Base-by-base conservation (phyloP, 2,329 filamentous ascomycete species). In the Aspergillus transmontanensis region DNA sequence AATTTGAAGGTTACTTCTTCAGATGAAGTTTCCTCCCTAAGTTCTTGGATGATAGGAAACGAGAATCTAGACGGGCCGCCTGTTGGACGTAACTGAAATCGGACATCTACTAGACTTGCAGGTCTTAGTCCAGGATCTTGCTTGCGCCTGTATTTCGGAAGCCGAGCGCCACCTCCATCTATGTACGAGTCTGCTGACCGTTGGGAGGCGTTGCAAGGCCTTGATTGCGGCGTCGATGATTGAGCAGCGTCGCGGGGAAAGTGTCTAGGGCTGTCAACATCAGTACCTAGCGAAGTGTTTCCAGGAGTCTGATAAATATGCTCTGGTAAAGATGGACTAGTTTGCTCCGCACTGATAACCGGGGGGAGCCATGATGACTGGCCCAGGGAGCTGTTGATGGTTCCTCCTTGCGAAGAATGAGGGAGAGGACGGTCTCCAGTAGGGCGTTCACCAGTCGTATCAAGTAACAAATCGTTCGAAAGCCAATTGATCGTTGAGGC, bases 401-500 rank as follows among this genome's bases (percentile, higher is more conserved):
- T 58, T 9, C 62, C 56, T 51, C 68, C 45, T 51, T 72, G 70
- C 23, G 64, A 60, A 32, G 66, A 64, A 23, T 70, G 68, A 7
- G 69, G 66, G 53, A 68, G 45, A 11, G 62, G 26, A 32, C 59
- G 57, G 14, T 66, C 34, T 6, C 60, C 53, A 32, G 68, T 64
- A 16, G 64, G 34, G 7, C 66, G 62, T 28, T 68, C 61, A 57
- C 58, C 61, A 3, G 66, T 23, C 21, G 68, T 43, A 39, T 66
- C 66, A n/a, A 69, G 62, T 11, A 73, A 69, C 21, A 75, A 60
- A 48, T 76, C 72, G 6, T 73, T 71, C 9, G 76, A 73, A 6
- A 79, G 69, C 78, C 78, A 80, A 54, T 80, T 79, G 23, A 79
- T 73, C 1, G 73, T 71, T 10, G 75, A 74, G 46, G 71, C 57